phyloP scores from a whole-genome alignment of 192 early-diverging fungal genomes.

The Coemansia sp. region DNA sequence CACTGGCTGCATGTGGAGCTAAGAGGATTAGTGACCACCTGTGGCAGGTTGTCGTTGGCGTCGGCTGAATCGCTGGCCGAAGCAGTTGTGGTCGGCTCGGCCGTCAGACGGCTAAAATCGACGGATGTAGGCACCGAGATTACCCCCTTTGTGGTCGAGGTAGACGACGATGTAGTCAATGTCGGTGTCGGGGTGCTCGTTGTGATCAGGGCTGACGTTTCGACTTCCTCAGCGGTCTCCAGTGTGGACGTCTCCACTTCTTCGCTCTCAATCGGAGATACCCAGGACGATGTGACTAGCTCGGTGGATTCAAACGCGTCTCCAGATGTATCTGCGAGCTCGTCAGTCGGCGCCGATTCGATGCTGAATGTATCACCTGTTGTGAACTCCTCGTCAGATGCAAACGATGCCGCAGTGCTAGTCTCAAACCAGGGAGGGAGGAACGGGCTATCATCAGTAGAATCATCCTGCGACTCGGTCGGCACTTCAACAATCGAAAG shows the following conservation, averaged over 20 bases:
- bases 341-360: not conserved
- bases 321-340: not conserved
- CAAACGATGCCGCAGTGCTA: not conserved
- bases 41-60: constrained; percentile 7
- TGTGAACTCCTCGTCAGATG: not conserved
- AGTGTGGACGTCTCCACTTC: not conserved
- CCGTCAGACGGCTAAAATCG: constrained; percentile 41
- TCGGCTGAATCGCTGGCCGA: not conserved
- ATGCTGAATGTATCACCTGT: not conserved
- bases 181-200: not conserved
- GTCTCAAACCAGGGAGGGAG: not conserved
- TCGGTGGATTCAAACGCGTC: not conserved
- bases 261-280: not conserved
- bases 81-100: constrained; percentile 13
- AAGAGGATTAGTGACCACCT: constrained; percentile 40
- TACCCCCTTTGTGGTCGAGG: constrained; percentile 17
- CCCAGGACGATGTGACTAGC: not conserved
- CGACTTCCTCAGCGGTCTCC: not conserved
- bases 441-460: not conserved
- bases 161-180: constrained; percentile 10
- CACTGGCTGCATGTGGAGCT: constrained; percentile 45
- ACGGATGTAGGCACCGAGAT: constrained; percentile 49
- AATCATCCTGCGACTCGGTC: not conserved
- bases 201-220: not conserved
- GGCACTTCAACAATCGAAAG: not conserved